A percentile compares a stretch with the other conserved stretches of the same genome.
phyloP scores from a whole-genome alignment of 2,329 filamentous ascomycete genomes.

The Cytospora paraplurivora region DNA sequence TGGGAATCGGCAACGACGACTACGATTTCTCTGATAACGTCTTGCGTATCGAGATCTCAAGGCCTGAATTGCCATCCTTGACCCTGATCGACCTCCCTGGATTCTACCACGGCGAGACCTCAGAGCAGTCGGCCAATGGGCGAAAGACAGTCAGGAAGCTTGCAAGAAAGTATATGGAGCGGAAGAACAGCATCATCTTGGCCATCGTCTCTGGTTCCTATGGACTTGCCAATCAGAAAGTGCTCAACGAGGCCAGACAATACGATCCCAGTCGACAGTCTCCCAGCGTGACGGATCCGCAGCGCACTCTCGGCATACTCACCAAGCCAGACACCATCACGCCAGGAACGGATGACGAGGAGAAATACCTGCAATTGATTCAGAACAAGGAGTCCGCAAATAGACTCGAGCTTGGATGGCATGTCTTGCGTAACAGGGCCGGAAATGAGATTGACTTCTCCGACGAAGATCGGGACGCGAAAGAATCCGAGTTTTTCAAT shows the following conservation, averaged over 20 bases:
- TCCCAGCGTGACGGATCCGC: slow-evolving; percentile 32
- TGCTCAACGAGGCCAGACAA: slow-evolving; percentile 47
- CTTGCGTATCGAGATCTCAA: slow-evolving; percentile 49
- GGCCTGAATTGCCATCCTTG: slow-evolving; percentile 47
- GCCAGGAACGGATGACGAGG: slow-evolving; percentile 43
- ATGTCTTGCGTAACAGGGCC: slow-evolving; percentile 53
- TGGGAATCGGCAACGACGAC: slow-evolving; percentile 45
- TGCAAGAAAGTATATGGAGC: slow-evolving; percentile 56
- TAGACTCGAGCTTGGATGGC: slow-evolving; percentile 50
- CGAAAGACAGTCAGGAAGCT: slow-evolving; percentile 41
- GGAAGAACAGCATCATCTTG: slow-evolving; percentile 60
- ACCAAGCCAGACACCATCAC: slow-evolving; percentile 56
- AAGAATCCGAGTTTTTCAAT: slow-evolving; percentile 40
- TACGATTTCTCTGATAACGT: slow-evolving; percentile 48
- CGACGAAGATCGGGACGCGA: slow-evolving; percentile 36
- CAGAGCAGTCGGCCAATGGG: slow-evolving; percentile 37
- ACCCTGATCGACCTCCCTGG: slow-evolving; percentile 60
- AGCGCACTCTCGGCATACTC: slow-evolving; percentile 58
- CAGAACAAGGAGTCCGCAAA: slow-evolving; percentile 38
- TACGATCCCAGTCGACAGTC: slow-evolving; percentile 40
- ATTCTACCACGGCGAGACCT: slow-evolving; percentile 40
- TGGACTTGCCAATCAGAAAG: slow-evolving; percentile 54
- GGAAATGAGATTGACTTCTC: slow-evolving; percentile 36
- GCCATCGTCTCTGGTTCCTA: slow-evolving; percentile 53
- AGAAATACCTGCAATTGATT: slow-evolving; percentile 40